phyloP scores from a whole-genome alignment of 2,329 filamentous ascomycete species.

The Colletotrichum coccodes region DNA sequence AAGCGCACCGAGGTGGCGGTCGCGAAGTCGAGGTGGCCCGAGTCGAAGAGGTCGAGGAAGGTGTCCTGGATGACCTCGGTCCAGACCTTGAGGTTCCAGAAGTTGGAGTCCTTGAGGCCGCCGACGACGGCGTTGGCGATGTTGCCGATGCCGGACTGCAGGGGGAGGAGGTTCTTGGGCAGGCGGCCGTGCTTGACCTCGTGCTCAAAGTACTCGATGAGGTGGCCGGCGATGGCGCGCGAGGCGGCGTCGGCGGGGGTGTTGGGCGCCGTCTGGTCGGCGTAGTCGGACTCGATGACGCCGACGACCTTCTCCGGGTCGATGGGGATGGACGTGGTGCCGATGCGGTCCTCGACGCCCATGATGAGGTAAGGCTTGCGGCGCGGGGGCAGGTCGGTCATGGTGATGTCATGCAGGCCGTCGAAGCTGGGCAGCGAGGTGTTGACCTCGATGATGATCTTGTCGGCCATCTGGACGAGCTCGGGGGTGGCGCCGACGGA shows the following conservation, averaged over 20 bases:
- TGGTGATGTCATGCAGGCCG: constrained; percentile 89
- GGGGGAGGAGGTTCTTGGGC: constrained; percentile 79
- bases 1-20: constrained; percentile 92
- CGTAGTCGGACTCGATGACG: constrained; percentile 86
- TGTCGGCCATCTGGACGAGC: constrained; percentile 90
- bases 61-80: constrained; percentile 93
- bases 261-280: constrained; percentile 80
- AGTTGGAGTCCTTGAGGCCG: constrained; percentile 82
- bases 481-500: constrained; percentile 88
- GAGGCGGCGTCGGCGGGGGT: constrained; percentile 79
- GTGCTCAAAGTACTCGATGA: constrained; percentile 87
- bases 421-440: constrained; percentile 86
- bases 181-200: constrained; percentile 83
- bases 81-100: constrained; percentile 91
- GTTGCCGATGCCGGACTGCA: constrained; percentile 92
- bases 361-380: constrained; percentile 90
- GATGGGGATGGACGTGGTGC: constrained; percentile 82
- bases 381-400: constrained; percentile 83
- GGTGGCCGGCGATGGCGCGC: constrained; percentile 77
- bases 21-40: constrained; percentile 86
- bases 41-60: constrained; percentile 93
- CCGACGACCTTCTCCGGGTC: constrained; percentile 88
- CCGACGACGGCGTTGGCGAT: constrained; percentile 93
- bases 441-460: constrained; percentile 92
- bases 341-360: constrained; percentile 86